A percentile compares a stretch with the other conserved stretches of the same genome.
phyloP scores from a whole-genome alignment of 306 rosid species.

The Inga oerstediana region DNA sequence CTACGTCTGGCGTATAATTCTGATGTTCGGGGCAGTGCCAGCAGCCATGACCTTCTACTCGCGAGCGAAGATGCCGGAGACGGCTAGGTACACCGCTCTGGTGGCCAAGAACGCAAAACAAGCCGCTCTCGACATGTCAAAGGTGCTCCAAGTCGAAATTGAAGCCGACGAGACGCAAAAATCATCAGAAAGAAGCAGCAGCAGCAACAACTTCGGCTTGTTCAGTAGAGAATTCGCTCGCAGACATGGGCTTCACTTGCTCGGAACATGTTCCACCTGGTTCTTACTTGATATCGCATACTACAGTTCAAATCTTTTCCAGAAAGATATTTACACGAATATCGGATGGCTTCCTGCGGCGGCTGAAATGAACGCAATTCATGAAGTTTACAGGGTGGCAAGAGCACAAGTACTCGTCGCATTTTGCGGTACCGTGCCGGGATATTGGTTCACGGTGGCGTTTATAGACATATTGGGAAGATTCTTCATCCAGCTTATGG shows the following conservation, averaged over 20 bases:
- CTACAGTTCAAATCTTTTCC: slow-evolving; percentile 49
- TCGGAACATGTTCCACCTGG: slow-evolving; percentile 49
- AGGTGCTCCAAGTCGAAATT: slow-evolving; percentile 33
- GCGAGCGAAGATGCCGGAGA: slow-evolving; percentile 47
- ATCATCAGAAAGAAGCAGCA: background rate
- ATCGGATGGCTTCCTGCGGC: slow-evolving; percentile 52
- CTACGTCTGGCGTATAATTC: slow-evolving; percentile 50
- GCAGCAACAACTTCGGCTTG: slow-evolving; percentile 32
- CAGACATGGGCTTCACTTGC: slow-evolving; percentile 41
- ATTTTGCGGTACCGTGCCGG: slow-evolving; percentile 51
- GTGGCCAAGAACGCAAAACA: slow-evolving; percentile 43
- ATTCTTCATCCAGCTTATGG: slow-evolving; percentile 44
- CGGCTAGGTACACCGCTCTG: slow-evolving; percentile 50
- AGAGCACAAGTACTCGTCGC: slow-evolving; percentile 55
- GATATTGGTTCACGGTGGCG: slow-evolving; percentile 55
- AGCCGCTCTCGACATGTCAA: slow-evolving; percentile 49
- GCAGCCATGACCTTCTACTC: slow-evolving; percentile 39
- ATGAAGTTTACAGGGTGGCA: slow-evolving; percentile 47
- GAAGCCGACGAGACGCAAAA: background rate
- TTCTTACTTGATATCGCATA: slow-evolving; percentile 53
- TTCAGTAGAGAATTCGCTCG: slow-evolving; percentile 26
- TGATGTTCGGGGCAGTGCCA: slow-evolving; percentile 50
- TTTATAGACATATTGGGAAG: slow-evolving; percentile 47
- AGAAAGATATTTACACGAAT: slow-evolving; percentile 51
- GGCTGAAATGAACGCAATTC: slow-evolving; percentile 42